phyloP scores from a whole-genome alignment of 1,139 yeast species.

The Candida sojae region DNA sequence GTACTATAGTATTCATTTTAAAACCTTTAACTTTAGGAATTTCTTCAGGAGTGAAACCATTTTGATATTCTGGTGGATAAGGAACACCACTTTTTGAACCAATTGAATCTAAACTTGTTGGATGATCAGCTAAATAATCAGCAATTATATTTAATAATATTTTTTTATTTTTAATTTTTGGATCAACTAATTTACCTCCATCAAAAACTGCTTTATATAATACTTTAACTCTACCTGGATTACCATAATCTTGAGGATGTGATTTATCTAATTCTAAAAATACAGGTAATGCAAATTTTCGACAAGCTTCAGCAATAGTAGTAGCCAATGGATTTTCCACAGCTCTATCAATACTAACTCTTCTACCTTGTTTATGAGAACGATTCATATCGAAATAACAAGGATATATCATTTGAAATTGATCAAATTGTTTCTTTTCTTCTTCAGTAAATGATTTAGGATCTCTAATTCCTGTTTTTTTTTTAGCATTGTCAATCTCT shows the following conservation, averaged over 20 bases:
- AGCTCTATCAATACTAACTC: slow-evolving; percentile 67
- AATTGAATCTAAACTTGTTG: slow-evolving; percentile 68
- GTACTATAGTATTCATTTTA: slow-evolving; percentile 82
- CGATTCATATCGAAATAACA: slow-evolving; percentile 85
- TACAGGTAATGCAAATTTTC: slow-evolving; percentile 50
- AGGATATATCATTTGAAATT: slow-evolving; percentile 80
- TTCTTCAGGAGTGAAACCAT: slow-evolving; percentile 53
- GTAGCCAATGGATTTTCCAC: slow-evolving; percentile 88
- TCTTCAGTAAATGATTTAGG: slow-evolving; percentile 44
- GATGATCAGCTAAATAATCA: slow-evolving; percentile 62
- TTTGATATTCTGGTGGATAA: slow-evolving; percentile 60
- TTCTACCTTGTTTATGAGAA: slow-evolving; percentile 79
- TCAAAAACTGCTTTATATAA: slow-evolving; percentile 50
- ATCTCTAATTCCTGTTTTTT: slow-evolving; percentile 28
- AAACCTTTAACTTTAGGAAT: slow-evolving; percentile 83
- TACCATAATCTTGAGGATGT: slow-evolving; percentile 97
- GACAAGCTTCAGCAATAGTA: slow-evolving; percentile 69
- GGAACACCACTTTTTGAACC: slow-evolving; percentile 56
- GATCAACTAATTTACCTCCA: slow-evolving; percentile 41
- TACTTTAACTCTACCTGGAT: slow-evolving; percentile 91
- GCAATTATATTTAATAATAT: slow-evolving; percentile 63
- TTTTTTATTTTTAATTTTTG: slow-evolving; percentile 59
- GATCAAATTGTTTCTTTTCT: slow-evolving; percentile 61
- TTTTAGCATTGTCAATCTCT: slow-evolving; percentile 16
- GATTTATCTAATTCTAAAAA: slow-evolving; percentile 77